Percentiles rank a stretch among this genome's conserved stretches.
These are phyloP conservation scores for Peronospora belbahrii DNA, from an alignment of 352 stramenopile species.

Conservation along the genomic window DNA sequence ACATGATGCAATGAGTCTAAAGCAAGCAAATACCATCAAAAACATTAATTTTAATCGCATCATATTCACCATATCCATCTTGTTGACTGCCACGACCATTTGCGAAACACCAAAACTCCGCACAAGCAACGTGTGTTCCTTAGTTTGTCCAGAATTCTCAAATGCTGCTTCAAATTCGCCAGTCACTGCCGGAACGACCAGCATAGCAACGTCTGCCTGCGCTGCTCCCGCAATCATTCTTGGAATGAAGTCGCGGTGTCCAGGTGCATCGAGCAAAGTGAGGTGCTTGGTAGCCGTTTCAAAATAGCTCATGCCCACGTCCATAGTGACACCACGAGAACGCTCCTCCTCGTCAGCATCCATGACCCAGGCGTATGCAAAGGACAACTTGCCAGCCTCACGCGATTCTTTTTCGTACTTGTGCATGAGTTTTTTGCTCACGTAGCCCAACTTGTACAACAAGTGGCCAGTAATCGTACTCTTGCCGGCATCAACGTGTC, in stretches of 20 bases:
- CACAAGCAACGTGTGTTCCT: constrained; percentile 94
- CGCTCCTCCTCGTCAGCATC: constrained; percentile 85
- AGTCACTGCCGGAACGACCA: constrained; percentile 91
- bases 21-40: neutral
- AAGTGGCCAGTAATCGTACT: constrained; percentile 95
- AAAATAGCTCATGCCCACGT: constrained; percentile 92
- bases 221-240: constrained; percentile 96
- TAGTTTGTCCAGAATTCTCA: constrained; percentile 93
- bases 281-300: constrained; percentile 87
- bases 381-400: constrained; percentile 91
- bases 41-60: neutral
- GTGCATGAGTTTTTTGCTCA: constrained; percentile 83
- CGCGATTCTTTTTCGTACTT: constrained; percentile 89
- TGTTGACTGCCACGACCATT: constrained; percentile 96
- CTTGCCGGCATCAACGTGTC: constrained; percentile 97
- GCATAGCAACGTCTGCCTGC: constrained; percentile 87
- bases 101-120: constrained; percentile 91
- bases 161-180: constrained; percentile 96
- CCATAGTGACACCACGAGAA: constrained; percentile 95
- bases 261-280: constrained; percentile 94
- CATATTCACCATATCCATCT: constrained; percentile 89
- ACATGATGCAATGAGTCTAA: constrained; percentile 4
- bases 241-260: constrained; percentile 95
- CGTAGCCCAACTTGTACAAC: constrained; percentile 86
- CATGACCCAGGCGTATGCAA: constrained; percentile 94